phyloP scores from a whole-genome alignment of 805 yeast species.

The Teunomyces funiuensis region DNA sequence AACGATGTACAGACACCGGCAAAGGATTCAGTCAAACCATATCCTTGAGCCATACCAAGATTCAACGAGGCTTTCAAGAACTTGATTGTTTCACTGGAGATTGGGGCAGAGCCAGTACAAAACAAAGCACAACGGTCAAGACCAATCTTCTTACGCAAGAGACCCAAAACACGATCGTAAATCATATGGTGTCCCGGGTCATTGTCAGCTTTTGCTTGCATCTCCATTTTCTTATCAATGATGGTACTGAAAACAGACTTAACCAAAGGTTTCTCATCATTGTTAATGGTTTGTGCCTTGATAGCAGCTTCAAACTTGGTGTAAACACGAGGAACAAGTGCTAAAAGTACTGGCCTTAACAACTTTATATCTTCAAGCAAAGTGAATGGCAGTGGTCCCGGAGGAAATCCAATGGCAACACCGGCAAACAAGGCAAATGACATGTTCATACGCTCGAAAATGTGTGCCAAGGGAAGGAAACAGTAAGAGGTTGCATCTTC shows the following conservation, averaged over 20 bases:
- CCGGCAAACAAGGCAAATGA: constrained; percentile 14
- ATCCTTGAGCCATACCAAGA: constrained; percentile 65
- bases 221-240: constrained; percentile 26
- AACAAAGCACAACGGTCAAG: constrained; percentile 28
- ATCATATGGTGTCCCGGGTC: constrained; percentile 28
- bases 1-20: constrained; percentile 50
- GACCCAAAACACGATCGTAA: constrained; percentile 31
- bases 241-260: constrained; percentile 29
- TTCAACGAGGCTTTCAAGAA: constrained; percentile 64
- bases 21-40: constrained; percentile 68
- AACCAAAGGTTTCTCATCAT: constrained; percentile 32
- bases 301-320: constrained; percentile 49
- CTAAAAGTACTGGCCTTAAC: constrained; percentile 27
- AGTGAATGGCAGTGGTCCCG: constrained; percentile 26
- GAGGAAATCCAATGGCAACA: constrained; percentile 29
- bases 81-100: constrained; percentile 57
- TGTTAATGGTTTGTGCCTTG: constrained; percentile 44
- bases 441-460: constrained; percentile 19
- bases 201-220: constrained; percentile 17
- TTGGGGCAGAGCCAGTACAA: constrained; percentile 65
- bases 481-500: constrained; percentile 14
- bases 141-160: constrained; percentile 34
- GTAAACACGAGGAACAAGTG: constrained; percentile 34
- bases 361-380: constrained; percentile 30
- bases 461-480: constrained; percentile 28